Base-by-base conservation (phyloP, 1,139 yeast species). In the Martiniozyma asiatica region DNA sequence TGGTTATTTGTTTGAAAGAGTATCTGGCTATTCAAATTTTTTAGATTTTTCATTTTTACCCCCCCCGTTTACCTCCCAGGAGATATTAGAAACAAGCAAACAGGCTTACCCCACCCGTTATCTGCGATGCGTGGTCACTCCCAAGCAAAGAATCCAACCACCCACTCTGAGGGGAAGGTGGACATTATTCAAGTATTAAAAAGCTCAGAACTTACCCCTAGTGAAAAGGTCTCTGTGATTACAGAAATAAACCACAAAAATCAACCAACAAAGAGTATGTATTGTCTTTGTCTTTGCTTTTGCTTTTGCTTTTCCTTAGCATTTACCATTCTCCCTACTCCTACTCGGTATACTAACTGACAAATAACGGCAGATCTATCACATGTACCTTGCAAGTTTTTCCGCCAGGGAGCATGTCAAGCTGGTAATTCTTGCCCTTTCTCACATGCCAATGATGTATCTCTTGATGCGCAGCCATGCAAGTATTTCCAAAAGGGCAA, bases 351-450 rank as follows among this genome's bases (percentile, higher is more conserved):
- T 23, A 31, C 30, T 27, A 27, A 27, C 30, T n/a, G 7, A 13
- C 11, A n/a, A n/a, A n/a, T n/a, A n/a, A n/a, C 8, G 10, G 8
- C 24, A 48, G 51, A 77, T 45, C 63, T 80, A 32, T 75, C 92
- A 32, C 98, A 87, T 55, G 97, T 87, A 23, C 97, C 98, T 1
- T 87, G 98, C 55, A 87, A 87, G 57, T 87, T 89, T 59, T 85
- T 65, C 52, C 65, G 72, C 39, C 95, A 85, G 51, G 96, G 97
- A 0, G 72, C 80, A 13, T 87, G 97, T 54, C 96, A 85, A 55
- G 97, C 97, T 1, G 97, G 97, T 9, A 63, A 61, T 34, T 65
- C 89, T 2, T 89, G 97, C 53, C 96, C 96, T 2, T 89, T 89
- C 48, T 77, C 93, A 25, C 97, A 89, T 51, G 68, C 80, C 27